Conservation (phyloP, 768 basidiomycete species). For the Dentipellis sp. region DNA sequence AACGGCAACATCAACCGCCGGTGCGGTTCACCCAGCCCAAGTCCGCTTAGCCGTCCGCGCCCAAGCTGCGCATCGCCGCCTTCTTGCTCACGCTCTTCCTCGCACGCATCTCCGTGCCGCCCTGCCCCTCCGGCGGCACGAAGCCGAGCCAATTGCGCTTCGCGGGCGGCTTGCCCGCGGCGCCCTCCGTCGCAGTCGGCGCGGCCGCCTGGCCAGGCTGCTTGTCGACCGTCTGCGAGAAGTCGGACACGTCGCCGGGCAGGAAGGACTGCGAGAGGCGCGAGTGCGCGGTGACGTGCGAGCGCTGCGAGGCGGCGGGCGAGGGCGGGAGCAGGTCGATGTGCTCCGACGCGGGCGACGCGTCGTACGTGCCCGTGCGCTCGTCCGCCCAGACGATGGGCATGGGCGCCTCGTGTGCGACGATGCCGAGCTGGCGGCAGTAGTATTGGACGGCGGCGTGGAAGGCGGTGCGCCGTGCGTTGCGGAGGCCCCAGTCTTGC, state of each 20-base stretch:
- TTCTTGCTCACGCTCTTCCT: conserved; percentile 20
- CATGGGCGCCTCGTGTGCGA: conserved; percentile 46
- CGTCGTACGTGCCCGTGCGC: conserved; percentile 6
- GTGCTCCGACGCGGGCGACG: neutral
- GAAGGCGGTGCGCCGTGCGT: conserved; percentile 64
- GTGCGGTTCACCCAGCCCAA: too few relatives aligned
- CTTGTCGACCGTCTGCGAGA: neutral
- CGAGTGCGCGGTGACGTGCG: neutral
- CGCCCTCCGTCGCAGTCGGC: neutral
- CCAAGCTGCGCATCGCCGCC: conserved; percentile 2
- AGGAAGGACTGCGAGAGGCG: neutral
- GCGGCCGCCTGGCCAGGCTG: too few relatives aligned
- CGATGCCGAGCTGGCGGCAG: conserved; percentile 60
- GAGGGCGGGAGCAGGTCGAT: neutral
- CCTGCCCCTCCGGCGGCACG: conserved; percentile 18
- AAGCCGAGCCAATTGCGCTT: conserved; percentile 19
- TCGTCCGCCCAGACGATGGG: conserved; percentile 41
- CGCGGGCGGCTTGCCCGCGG: neutral
- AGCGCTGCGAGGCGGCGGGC: neutral
- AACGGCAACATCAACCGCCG: neutral
- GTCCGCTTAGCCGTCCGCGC: neutral
- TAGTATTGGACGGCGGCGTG: conserved; percentile 71
- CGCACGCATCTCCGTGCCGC: conserved; percentile 17
- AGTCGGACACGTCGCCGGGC: neutral
- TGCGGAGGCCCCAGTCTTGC: conserved; percentile 55